Conservation (phyloP, 1,284 basidiomycete species). For the Fistulinella cinereoalba region DNA sequence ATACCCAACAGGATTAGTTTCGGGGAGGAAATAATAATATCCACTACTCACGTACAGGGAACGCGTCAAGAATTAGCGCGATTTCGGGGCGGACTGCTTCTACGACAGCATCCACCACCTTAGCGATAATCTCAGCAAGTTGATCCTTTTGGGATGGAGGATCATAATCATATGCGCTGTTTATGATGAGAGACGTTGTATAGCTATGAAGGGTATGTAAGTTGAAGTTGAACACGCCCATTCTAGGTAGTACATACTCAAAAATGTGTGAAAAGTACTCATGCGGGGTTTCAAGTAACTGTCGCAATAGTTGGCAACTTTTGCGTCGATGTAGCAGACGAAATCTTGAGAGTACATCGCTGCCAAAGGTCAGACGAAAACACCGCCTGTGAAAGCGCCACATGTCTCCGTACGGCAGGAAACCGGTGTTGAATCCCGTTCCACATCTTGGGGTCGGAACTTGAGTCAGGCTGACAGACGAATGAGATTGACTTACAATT, state of each 20-base stretch:
- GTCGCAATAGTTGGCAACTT: slow-evolving; percentile 32
- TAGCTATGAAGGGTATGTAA: slow-evolving; percentile 14
- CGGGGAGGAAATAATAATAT: not conserved
- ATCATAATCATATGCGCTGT: slow-evolving; percentile 27
- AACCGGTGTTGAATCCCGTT: slow-evolving; percentile 34
- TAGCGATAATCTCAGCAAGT: slow-evolving; percentile 10
- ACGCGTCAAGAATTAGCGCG: slow-evolving; percentile 19
- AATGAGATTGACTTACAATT: slow-evolving; percentile 4
- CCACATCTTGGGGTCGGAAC: slow-evolving; percentile 38
- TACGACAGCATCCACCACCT: slow-evolving; percentile 5
- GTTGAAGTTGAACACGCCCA: not conserved
- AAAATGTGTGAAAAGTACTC: slow-evolving; percentile 30
- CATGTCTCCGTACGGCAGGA: slow-evolving; percentile 38
- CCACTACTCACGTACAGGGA: slow-evolving; percentile 21
- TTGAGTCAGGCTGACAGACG: slow-evolving; percentile 1
- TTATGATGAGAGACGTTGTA: slow-evolving; percentile 26
- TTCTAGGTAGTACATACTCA: slow-evolving; percentile 12
- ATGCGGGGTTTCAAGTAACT: slow-evolving; percentile 31
- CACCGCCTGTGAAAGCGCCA: slow-evolving; percentile 43
- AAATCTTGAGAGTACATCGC: slow-evolving; percentile 26
- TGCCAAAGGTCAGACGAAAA: slow-evolving; percentile 37
- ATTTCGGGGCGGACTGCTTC: slow-evolving; percentile 23
- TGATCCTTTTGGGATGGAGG: slow-evolving; percentile 12
- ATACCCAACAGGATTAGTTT: not conserved
- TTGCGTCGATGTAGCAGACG: slow-evolving; percentile 32